Evolutionary conservation across 495 filamentous ascomycete species (phyloP).

Genomic region (Penicillium malachiteum): DNA sequence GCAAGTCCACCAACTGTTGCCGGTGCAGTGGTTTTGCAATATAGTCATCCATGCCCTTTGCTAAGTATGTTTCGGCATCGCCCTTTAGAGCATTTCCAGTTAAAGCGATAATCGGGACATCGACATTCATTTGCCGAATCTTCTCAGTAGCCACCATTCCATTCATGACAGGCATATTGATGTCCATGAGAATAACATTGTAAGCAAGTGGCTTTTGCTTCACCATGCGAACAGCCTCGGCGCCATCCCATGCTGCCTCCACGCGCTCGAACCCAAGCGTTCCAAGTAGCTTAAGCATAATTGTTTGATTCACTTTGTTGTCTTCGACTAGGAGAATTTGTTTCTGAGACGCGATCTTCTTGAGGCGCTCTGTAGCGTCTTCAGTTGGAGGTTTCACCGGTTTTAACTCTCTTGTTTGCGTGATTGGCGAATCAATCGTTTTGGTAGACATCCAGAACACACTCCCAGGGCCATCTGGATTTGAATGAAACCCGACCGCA

Average conservation of each 20-base stretch:
- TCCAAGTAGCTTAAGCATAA: conserved; percentile 58
- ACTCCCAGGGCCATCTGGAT: conserved; percentile 52
- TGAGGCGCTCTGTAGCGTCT: conserved; percentile 20
- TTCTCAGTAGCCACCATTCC: conserved; percentile 61
- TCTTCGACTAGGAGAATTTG: conserved; percentile 58
- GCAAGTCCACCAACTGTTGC: conserved; percentile 32
- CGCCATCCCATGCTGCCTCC: conserved; percentile 55
- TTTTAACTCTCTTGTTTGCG: neutral
- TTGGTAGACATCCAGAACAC: conserved; percentile 60
- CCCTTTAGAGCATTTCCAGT: conserved; percentile 64
- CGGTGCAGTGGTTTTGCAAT: conserved; percentile 60
- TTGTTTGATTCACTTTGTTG: conserved; percentile 62
- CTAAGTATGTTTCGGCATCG: conserved; percentile 56
- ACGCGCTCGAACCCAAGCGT: conserved; percentile 54
- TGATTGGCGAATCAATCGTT: conserved; percentile 30
- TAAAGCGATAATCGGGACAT: conserved; percentile 61
- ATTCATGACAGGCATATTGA: conserved; percentile 74
- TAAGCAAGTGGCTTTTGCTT: conserved; percentile 50
- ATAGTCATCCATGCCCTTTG: conserved; percentile 63
- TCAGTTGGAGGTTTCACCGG: neutral
- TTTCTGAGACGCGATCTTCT: conserved; percentile 42
- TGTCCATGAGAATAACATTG: conserved; percentile 59
- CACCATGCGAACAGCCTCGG: conserved; percentile 54
- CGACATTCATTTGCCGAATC: conserved; percentile 54
- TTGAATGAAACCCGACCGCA: conserved; percentile 58